These are phyloP conservation scores for Leccinum pachyderme DNA, from an alignment of 1,284 basidiomycete genomes.

Conservation along the genomic window DNA sequence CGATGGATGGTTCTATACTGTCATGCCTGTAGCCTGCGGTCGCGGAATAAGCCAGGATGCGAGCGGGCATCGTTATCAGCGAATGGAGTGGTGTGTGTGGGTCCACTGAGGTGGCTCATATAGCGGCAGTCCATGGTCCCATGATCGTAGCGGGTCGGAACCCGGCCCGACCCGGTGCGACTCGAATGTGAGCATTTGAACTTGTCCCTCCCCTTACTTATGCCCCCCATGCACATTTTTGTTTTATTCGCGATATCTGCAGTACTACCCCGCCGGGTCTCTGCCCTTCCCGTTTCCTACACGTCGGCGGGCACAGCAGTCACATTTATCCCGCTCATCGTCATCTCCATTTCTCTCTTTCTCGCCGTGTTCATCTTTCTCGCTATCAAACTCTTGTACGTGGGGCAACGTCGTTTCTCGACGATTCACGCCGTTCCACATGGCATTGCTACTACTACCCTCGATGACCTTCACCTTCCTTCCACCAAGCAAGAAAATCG, in stretches of 20 bases:
- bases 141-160: not conserved
- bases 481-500: slow-evolving; percentile 10
- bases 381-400: slow-evolving; percentile 26
- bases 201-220: not conserved
- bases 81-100: not conserved
- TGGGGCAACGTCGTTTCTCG: slow-evolving; percentile 29
- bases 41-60: slow-evolving; percentile 43
- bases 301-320: slow-evolving; percentile 1
- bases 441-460: not conserved
- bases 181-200: slow-evolving; percentile 7
- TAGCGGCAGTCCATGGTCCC: not conserved
- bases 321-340: slow-evolving; percentile 16
- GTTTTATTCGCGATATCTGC: not conserved
- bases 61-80: slow-evolving; percentile 26
- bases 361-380: slow-evolving; percentile 17
- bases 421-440: slow-evolving; percentile 21
- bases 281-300: slow-evolving; percentile 18
- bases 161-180: not conserved
- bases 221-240: slow-evolving; percentile 10
- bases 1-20: slow-evolving; percentile 62
- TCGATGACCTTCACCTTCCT: not conserved
- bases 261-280: slow-evolving; percentile 1
- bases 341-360: slow-evolving; percentile 16
- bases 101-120: not conserved
- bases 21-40: slow-evolving; percentile 56